A percentile compares a stretch with the other conserved stretches of the same genome.
Conservation (phyloP, 495 filamentous ascomycete species). For the Xylaria bambusicola region DNA sequence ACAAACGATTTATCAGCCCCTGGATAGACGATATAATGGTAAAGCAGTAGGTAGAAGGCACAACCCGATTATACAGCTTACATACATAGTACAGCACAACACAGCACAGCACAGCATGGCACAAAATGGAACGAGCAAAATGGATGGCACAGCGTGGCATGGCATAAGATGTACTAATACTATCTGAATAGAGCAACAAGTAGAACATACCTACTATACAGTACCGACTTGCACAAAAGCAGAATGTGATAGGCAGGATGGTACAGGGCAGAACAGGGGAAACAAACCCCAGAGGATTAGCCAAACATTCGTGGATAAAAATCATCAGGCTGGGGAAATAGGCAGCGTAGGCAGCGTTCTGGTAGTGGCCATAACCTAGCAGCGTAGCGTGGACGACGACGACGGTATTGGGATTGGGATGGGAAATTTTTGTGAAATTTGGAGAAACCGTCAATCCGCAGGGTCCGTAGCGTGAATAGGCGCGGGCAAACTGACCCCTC, state of each 20-base stretch:
- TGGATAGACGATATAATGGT: conserved; percentile 26
- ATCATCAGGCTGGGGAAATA: conserved; percentile 31
- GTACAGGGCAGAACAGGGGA: too few relatives aligned
- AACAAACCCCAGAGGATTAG: too few relatives aligned
- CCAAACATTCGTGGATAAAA: conserved; percentile 26
- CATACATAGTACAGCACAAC: background rate
- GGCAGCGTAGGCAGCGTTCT: too few relatives aligned
- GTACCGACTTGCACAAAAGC: conserved; percentile 29
- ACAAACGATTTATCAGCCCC: conserved; percentile 23
- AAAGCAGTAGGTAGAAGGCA: conserved; percentile 24
- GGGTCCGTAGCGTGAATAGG: conserved; percentile 6
- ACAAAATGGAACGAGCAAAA: background rate
- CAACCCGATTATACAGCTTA: background rate
- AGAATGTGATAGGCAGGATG: conserved; percentile 33
- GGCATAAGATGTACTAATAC: background rate
- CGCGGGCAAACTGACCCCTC: conserved; percentile 3
- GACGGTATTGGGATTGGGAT: conserved; percentile 15
- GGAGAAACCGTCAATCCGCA: conserved; percentile 23
- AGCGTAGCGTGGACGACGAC: conserved; percentile 3
- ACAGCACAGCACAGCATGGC: conserved; percentile 6
- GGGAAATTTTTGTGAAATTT: conserved; percentile 34
- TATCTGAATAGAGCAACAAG: too few relatives aligned
- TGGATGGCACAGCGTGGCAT: background rate
- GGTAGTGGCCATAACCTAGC: too few relatives aligned
- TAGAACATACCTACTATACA: too few relatives aligned